Evolutionary conservation across 768 basidiomycete species (phyloP).

Genomic region (Trichaptum fuscoviolaceum): DNA sequence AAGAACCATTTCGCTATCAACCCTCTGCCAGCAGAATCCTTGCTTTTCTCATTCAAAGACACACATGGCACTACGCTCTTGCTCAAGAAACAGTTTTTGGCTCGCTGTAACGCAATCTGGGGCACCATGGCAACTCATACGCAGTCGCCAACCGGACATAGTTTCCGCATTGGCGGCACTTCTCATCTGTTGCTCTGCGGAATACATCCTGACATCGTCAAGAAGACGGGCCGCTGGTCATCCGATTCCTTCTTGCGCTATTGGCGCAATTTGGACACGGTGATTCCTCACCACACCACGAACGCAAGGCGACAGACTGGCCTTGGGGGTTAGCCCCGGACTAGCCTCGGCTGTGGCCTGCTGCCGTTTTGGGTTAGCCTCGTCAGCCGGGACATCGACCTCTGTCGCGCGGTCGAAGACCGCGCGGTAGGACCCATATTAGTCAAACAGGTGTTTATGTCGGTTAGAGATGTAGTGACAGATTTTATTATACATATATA

Average conservation of each 20-base stretch:
- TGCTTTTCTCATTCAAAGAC: slow-evolving; percentile 1
- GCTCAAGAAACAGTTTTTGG: neutral
- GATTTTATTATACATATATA: too few relatives aligned
- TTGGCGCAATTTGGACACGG: too few relatives aligned
- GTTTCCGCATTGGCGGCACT: slow-evolving; percentile 20
- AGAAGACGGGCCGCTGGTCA: slow-evolving; percentile 25
- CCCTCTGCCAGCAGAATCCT: slow-evolving; percentile 9
- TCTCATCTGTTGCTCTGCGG: slow-evolving; percentile 24
- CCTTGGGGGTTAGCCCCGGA: too few relatives aligned
- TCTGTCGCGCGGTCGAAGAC: too few relatives aligned
- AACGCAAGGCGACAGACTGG: too few relatives aligned
- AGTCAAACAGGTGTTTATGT: too few relatives aligned
- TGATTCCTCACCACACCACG: too few relatives aligned
- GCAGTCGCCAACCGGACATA: neutral
- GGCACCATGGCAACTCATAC: neutral
- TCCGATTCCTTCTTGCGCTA: slow-evolving; percentile 30
- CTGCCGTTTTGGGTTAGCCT: too few relatives aligned
- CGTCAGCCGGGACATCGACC: too few relatives aligned
- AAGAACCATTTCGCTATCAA: slow-evolving; percentile 11
- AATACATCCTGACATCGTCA: slow-evolving; percentile 27
- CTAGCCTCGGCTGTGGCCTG: too few relatives aligned
- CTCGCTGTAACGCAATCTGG: slow-evolving; percentile 1
- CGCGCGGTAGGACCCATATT: too few relatives aligned
- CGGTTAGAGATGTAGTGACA: too few relatives aligned
- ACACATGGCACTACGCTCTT: neutral